Base-by-base conservation (phyloP, 345 rosid genomes). In the Hevea brasiliensis region DNA sequence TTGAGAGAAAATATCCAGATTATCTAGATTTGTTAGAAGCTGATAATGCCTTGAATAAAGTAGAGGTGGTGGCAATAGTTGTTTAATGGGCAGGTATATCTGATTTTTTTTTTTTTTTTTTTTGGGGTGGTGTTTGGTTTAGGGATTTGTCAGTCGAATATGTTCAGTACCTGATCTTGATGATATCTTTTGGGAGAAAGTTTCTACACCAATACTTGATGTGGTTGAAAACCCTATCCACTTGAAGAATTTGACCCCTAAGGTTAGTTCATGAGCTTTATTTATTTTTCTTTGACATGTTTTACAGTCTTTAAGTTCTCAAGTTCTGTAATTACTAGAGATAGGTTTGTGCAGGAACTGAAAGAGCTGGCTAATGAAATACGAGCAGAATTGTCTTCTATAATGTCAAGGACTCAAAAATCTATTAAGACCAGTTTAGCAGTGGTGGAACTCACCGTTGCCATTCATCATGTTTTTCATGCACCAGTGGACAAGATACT, bases 401-500 rank as follows among this genome's bases (percentile, higher is more conserved):
- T 82, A 55, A 53, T 83, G 72, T 79, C 83, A 55, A 80, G 82
- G 79, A 83, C 78, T 20, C 83, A 75, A 71, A 90, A 82, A 56
- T 80, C 87, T 61, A 76, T 86, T 23, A 87, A 81, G 54, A 86
- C 94, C 65, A 84, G 93, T 83, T 81, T 92, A 74, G 96, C 96
- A 32, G 84, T 84, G 4, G 87, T 86, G 61, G 98, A 94, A 77
- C 82, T 94, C 72, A 94, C 97, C 0, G 81, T 94, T 80, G 96
- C 97, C 53, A 78, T 94, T 42, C 97, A 94, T 78, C 86, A 90
- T 66, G 90, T 94, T 67, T 94, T 94, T 56, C 90, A 88, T 82
- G 91, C 96, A 59, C 98, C 97, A 0, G 82, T 81, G 40, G 98
- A 94, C 81, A 94, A 88, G 80, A 89, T 94, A 71, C 41, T 92